Evolutionary conservation across 495 filamentous ascomycete species (phyloP).

Genomic region (Aspergillus mulundensis): DNA sequence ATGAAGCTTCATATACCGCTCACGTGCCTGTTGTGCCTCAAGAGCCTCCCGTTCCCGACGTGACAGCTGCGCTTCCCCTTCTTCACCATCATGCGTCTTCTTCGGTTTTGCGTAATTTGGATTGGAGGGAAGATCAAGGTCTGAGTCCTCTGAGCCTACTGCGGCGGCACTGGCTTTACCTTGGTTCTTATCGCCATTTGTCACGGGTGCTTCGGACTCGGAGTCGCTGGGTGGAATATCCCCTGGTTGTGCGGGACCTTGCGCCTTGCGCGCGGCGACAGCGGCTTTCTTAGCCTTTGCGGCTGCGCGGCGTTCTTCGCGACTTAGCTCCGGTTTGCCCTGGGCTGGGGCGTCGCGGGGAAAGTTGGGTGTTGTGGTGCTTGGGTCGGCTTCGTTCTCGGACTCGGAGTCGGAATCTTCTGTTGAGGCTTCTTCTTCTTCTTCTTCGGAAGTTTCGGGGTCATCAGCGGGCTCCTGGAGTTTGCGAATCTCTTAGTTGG

Average conservation of each 20-base stretch:
- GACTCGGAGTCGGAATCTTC: slow-evolving; percentile 45
- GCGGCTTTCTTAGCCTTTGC: slow-evolving; percentile 92
- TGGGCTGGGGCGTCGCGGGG: neutral
- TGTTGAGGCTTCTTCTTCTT: slow-evolving; percentile 39
- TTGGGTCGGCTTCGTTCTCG: slow-evolving; percentile 33
- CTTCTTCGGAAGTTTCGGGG: slow-evolving; percentile 34
- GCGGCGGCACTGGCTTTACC: slow-evolving; percentile 3
- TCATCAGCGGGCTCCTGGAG: slow-evolving; percentile 47
- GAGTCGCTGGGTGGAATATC: slow-evolving; percentile 73
- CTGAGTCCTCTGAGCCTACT: slow-evolving; percentile 49
- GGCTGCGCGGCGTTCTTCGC: slow-evolving; percentile 81
- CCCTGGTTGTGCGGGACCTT: slow-evolving; percentile 65
- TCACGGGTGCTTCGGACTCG: slow-evolving; percentile 49
- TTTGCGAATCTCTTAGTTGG: neutral
- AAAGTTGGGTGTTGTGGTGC: neutral
- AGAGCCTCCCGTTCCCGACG: slow-evolving; percentile 85
- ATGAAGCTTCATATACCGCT: slow-evolving; percentile 90
- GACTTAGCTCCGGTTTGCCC: slow-evolving; percentile 51
- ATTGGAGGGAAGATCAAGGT: slow-evolving; percentile 72
- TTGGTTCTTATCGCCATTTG: neutral
- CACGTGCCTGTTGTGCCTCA: slow-evolving; percentile 81
- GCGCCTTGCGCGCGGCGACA: slow-evolving; percentile 67
- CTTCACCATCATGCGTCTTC: slow-evolving; percentile 37
- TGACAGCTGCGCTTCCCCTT: slow-evolving; percentile 53
- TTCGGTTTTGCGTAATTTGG: slow-evolving; percentile 80